Conservation (phyloP, 805 yeast genomes). For the Myxozyma udenii region DNA sequence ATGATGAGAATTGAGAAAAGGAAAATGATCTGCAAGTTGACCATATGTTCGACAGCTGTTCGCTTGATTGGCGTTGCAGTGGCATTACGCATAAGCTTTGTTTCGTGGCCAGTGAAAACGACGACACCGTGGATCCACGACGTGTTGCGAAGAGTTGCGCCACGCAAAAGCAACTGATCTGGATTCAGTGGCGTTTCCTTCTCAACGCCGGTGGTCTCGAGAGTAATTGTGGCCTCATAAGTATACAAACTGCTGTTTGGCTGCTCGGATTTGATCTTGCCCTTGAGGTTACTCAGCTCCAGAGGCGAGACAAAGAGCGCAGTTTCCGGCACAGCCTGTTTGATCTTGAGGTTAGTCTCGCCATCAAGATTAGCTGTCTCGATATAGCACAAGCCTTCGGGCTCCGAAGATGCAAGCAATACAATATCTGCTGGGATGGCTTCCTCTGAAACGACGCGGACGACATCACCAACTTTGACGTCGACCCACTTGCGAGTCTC, state of each 20-base stretch:
- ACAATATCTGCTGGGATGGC: constrained; percentile 92
- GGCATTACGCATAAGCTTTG: constrained; percentile 96
- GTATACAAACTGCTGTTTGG: constrained; percentile 94
- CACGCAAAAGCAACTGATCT: constrained; percentile 87
- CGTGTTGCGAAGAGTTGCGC: constrained; percentile 93
- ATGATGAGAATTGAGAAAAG: constrained; percentile 75
- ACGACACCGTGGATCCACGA: constrained; percentile 93
- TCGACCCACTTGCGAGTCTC: constrained; percentile 74
- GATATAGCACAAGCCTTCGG: constrained; percentile 95
- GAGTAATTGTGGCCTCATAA: constrained; percentile 78
- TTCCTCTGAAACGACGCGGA: constrained; percentile 78
- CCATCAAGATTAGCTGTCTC: constrained; percentile 98
- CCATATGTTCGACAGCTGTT: constrained; percentile 94
- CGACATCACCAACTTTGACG: constrained; percentile 86
- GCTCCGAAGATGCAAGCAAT: constrained; percentile 86
- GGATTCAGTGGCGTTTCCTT: constrained; percentile 68
- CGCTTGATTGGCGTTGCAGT: constrained; percentile 97
- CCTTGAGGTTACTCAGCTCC: constrained; percentile 53
- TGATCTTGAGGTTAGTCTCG: constrained; percentile 92
- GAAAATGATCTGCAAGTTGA: constrained; percentile 86
- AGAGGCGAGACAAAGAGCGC: constrained; percentile 64
- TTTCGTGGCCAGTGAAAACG: constrained; percentile 96
- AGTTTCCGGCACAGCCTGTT: constrained; percentile 82
- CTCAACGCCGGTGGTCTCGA: constrained; percentile 40
- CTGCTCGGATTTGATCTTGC: constrained; percentile 73